Conservation (phyloP, 176 grass and related monocot species). For the Saccharum officinarum region DNA sequence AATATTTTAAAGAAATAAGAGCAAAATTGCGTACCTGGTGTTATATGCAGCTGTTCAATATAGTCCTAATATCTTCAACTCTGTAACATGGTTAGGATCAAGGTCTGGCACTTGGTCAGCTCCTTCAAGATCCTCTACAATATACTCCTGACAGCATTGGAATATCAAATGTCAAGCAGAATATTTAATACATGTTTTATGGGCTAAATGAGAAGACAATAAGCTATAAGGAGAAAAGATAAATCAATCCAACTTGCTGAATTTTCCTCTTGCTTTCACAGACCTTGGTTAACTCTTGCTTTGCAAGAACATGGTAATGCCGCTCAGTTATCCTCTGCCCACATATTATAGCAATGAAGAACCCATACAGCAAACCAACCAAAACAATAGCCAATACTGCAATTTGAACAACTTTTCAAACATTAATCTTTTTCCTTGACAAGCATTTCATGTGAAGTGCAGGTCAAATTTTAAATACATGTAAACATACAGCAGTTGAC, state of each 20-base stretch:
- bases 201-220: not conserved
- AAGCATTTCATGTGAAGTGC: constrained; percentile 14
- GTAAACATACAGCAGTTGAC: not conserved
- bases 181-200: not conserved
- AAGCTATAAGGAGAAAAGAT: constrained; percentile 8
- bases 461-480: not conserved
- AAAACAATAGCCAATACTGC: constrained; percentile 92
- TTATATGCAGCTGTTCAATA: constrained; percentile 67
- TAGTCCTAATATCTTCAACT: constrained; percentile 82
- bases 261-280: constrained; percentile 34
- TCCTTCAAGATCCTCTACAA: constrained; percentile 89
- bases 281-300: constrained; percentile 97
- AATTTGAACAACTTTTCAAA: constrained; percentile 41
- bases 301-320: constrained; percentile 96
- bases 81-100: constrained; percentile 83
- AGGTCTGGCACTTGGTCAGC: constrained; percentile 68
- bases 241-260: constrained; percentile 9
- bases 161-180: constrained; percentile 27
- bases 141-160: constrained; percentile 68
- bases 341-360: constrained; percentile 99
- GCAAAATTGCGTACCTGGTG: constrained; percentile 26
- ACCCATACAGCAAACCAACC: constrained; percentile 97
- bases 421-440: constrained; percentile 21
- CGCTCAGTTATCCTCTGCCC: constrained; percentile 96
- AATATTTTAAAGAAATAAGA: constrained; percentile 18